phyloP scores from a whole-genome alignment of 1,284 basidiomycete species.

The Omphalotus olearius region DNA sequence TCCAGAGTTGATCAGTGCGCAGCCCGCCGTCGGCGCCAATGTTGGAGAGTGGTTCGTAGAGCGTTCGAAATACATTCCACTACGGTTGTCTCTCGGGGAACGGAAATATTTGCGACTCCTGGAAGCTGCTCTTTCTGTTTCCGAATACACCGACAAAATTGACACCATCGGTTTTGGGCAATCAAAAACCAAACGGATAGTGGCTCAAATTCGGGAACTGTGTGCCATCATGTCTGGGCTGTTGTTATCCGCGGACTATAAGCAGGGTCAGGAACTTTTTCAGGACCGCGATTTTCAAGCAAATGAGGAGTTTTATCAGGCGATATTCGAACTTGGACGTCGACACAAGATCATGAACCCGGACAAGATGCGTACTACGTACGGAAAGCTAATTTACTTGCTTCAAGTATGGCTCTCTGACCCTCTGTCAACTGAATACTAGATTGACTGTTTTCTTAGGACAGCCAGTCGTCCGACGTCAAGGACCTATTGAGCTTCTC shows the following conservation, averaged over 20 bases:
- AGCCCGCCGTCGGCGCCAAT: slow-evolving; percentile 50
- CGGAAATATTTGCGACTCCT: slow-evolving; percentile 77
- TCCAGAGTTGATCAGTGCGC: slow-evolving; percentile 38
- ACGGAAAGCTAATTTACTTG: slow-evolving; percentile 79
- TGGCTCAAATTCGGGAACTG: slow-evolving; percentile 76
- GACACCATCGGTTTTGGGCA: slow-evolving; percentile 71
- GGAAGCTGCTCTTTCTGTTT: slow-evolving; percentile 75
- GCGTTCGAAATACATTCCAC: slow-evolving; percentile 70
- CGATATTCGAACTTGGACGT: slow-evolving; percentile 74
- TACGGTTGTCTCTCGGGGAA: slow-evolving; percentile 67
- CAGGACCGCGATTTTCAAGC: slow-evolving; percentile 70
- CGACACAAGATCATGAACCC: slow-evolving; percentile 85
- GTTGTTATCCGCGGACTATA: slow-evolving; percentile 76
- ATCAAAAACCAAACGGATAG: slow-evolving; percentile 77
- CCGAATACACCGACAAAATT: slow-evolving; percentile 83
- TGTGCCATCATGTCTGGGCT: slow-evolving; percentile 81
- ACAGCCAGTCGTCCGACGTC: slow-evolving; percentile 74
- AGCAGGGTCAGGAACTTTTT: slow-evolving; percentile 79
- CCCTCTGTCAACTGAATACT: neutral
- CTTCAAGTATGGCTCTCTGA: slow-evolving; percentile 50
- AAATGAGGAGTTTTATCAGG: slow-evolving; percentile 73
- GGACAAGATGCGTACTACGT: slow-evolving; percentile 83
- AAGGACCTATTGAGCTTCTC: slow-evolving; percentile 72
- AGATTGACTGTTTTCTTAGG: slow-evolving; percentile 35
- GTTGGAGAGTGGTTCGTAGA: slow-evolving; percentile 82